Percentiles rank a stretch among this genome's conserved stretches.
Conservation (phyloP, 2,329 filamentous ascomycete species). For the Curvularia spicifera region DNA sequence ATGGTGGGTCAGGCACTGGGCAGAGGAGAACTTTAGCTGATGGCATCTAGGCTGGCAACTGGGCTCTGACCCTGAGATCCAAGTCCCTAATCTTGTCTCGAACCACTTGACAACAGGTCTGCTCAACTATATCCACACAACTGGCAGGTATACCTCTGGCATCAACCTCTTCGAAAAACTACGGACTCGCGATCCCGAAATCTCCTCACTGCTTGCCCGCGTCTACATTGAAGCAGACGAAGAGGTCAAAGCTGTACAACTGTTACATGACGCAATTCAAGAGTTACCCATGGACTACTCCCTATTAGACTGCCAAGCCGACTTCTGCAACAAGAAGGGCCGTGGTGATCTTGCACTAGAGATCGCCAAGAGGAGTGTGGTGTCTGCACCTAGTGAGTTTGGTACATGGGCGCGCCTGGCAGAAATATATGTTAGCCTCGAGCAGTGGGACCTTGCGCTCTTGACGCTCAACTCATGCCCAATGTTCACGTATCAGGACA, state of each 20-base stretch:
- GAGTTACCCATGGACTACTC: slow-evolving; percentile 98
- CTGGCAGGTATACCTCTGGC: slow-evolving; percentile 89
- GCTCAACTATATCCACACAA: slow-evolving; percentile 92
- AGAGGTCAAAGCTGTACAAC: slow-evolving; percentile 90
- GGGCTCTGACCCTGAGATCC: slow-evolving; percentile 94
- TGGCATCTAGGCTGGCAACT: slow-evolving; percentile 76
- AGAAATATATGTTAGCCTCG: slow-evolving; percentile 90
- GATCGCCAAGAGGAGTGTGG: slow-evolving; percentile 91
- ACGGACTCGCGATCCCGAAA: slow-evolving; percentile 85
- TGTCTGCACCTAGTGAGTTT: slow-evolving; percentile 95
- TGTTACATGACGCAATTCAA: slow-evolving; percentile 86
- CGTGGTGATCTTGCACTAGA: slow-evolving; percentile 86
- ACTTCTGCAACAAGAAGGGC: slow-evolving; percentile 88
- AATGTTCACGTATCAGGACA: slow-evolving; percentile 99
- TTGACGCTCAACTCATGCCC: slow-evolving; percentile 97
- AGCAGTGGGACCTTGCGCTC: slow-evolving; percentile 95
- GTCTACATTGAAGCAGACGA: slow-evolving; percentile 95
- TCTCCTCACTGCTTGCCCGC: slow-evolving; percentile 88
- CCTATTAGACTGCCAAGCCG: slow-evolving; percentile 90
- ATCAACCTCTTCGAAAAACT: slow-evolving; percentile 99
- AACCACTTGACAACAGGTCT: slow-evolving; percentile 96
- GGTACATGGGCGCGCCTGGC: slow-evolving; percentile 94
- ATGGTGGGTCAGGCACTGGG: slow-evolving; percentile 60
- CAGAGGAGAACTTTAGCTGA: slow-evolving; percentile 4
- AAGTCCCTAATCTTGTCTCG: slow-evolving; percentile 94